Evolutionary conservation across 306 rosid species (phyloP).

Genomic region (Hippophae gyantsensis): DNA sequence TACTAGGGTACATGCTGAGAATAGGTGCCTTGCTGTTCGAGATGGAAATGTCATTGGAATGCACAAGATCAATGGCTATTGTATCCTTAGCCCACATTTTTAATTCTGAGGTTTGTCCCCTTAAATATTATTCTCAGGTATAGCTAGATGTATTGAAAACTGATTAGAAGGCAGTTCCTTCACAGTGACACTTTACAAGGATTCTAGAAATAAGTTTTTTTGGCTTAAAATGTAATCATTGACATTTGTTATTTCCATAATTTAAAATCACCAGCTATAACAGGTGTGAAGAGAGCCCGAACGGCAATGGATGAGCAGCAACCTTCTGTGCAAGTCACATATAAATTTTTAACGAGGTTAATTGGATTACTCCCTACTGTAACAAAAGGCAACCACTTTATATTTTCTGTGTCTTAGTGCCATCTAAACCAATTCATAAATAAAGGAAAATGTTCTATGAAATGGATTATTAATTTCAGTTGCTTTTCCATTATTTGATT

Average conservation of each 20-base stretch:
- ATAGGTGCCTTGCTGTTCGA: constrained; percentile 23
- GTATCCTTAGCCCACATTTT: constrained; percentile 30
- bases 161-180: too few relatives aligned
- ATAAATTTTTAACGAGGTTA: constrained; percentile 70
- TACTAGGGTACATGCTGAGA: constrained; percentile 21
- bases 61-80: constrained; percentile 26
- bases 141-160: too few relatives aligned
- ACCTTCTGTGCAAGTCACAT: constrained; percentile 61
- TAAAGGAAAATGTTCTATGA: neutral
- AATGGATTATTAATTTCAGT: neutral
- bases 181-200: too few relatives aligned
- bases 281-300: constrained; percentile 70
- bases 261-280: constrained; percentile 29
- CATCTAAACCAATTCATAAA: neutral
- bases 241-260: constrained; percentile 31
- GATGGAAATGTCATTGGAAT: constrained; percentile 23
- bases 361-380: constrained; percentile 16
- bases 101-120: too few relatives aligned
- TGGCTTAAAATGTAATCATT: neutral
- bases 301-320: constrained; percentile 41
- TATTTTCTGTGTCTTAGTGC: neutral
- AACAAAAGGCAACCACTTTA: neutral
- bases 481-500: neutral
- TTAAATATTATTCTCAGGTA: too few relatives aligned
- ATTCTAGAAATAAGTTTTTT: too few relatives aligned